phyloP scores from a whole-genome alignment of 306 rosid species.

The Malus orientalis region DNA sequence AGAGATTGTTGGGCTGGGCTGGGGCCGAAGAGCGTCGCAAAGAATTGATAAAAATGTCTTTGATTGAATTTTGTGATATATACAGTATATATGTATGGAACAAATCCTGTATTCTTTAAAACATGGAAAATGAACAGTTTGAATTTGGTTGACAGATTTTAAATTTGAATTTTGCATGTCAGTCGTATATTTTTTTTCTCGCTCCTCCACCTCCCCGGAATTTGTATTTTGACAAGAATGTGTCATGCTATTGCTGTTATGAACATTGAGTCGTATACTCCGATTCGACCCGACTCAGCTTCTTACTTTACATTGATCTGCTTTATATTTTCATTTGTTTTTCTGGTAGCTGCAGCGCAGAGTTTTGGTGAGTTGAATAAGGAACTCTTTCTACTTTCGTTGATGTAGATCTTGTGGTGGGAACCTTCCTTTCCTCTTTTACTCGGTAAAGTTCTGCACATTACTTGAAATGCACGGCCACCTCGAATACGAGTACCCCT shows the following conservation, averaged over 20 bases:
- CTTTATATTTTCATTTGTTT: neutral
- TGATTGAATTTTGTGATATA: conserved; percentile 46
- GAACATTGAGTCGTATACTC: neutral
- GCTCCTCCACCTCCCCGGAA: neutral
- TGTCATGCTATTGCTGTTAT: neutral
- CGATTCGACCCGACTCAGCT: neutral
- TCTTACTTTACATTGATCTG: neutral
- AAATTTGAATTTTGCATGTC: conserved; percentile 6
- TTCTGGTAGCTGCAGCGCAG: neutral
- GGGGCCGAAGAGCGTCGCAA: conserved; percentile 23
- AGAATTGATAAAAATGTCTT: conserved; percentile 23
- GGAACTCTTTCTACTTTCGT: neutral
- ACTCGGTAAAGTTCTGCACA: neutral
- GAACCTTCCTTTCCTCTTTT: conserved; percentile 1
- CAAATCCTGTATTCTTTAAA: conserved; percentile 62
- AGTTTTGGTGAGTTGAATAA: neutral
- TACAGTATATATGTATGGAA: conserved; percentile 44
- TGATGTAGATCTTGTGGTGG: neutral
- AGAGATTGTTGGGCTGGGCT: conserved; percentile 21
- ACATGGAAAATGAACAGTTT: conserved; percentile 47
- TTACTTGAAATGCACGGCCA: conserved; percentile 23
- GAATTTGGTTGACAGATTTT: conserved; percentile 35
- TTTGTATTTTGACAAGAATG: neutral
- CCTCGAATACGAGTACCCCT: neutral
- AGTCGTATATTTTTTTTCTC: neutral